Conservation (phyloP, 495 filamentous ascomycete genomes). For the Aspergillus leporis region DNA sequence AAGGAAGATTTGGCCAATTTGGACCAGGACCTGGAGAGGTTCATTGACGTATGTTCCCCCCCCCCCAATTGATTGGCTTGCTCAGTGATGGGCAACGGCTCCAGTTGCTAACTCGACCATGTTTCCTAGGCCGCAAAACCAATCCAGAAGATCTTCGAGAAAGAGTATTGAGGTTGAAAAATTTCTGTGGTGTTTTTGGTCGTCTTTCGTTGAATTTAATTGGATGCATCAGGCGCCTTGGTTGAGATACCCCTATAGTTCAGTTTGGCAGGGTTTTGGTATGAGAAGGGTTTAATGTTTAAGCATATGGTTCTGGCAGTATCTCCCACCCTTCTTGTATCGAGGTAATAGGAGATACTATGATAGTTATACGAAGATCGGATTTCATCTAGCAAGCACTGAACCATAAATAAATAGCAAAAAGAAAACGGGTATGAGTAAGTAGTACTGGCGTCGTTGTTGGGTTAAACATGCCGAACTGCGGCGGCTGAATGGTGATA, state of each 20-base stretch:
- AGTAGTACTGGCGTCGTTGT: no score
- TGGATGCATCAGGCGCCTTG: conserved; percentile 28
- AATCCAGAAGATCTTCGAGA: conserved; percentile 80
- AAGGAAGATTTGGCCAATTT: conserved; percentile 89
- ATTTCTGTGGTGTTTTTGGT: conserved; percentile 9
- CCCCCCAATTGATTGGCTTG: not conserved
- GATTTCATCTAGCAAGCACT: not conserved
- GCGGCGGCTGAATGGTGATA: no score
- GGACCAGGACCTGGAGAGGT: conserved; percentile 86
- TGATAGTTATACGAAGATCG: no score
- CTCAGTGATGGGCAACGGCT: not conserved
- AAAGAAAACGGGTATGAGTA: not conserved
- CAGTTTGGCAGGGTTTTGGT: not conserved
- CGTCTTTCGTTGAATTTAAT: conserved; percentile 9
- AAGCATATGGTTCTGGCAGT: no score
- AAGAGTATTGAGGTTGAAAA: conserved; percentile 52
- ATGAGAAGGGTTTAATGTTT: not conserved
- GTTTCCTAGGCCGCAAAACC: conserved; percentile 73
- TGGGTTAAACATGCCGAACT: no score
- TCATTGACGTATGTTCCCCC: conserved; percentile 62
- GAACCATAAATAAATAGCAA: not conserved
- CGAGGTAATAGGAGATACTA: no score
- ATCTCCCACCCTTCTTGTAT: no score
- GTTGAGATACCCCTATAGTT: conserved; percentile 36
- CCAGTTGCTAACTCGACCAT: conserved; percentile 7